Percentiles rank a stretch among this genome's conserved stretches.
phyloP scores from a whole-genome alignment of 2,329 filamentous ascomycete species.

The Phaeoacremonium minimum region DNA sequence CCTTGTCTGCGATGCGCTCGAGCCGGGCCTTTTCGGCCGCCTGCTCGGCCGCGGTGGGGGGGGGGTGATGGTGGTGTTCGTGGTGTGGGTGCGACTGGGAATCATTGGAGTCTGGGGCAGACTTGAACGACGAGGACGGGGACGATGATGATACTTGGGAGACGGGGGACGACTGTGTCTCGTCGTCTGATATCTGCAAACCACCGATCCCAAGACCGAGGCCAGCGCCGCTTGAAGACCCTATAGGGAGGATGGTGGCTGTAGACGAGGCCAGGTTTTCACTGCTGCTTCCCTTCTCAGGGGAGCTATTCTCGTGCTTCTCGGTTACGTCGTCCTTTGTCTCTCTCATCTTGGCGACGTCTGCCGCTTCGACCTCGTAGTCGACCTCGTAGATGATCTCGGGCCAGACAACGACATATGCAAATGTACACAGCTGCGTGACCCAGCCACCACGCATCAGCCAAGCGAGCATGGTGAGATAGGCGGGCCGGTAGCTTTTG shows the following conservation, averaged over 20 bases:
- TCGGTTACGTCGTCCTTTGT: slow-evolving; percentile 10
- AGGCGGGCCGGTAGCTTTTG: slow-evolving; percentile 80
- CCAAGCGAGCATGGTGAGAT: slow-evolving; percentile 91
- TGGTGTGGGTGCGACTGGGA: slow-evolving; percentile 4
- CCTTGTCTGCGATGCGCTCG: slow-evolving; percentile 52
- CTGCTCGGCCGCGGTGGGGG: slow-evolving; percentile 44
- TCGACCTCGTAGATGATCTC: slow-evolving; percentile 81
- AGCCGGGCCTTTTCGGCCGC: slow-evolving; percentile 59
- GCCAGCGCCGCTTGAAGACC: slow-evolving; percentile 6
- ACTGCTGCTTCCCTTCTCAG: slow-evolving; percentile 4
- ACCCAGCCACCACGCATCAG: slow-evolving; percentile 91
- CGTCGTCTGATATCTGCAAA: slow-evolving; percentile 16
- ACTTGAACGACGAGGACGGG: slow-evolving; percentile 11
- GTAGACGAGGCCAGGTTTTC: slow-evolving; percentile 12
- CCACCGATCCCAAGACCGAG: slow-evolving; percentile 10
- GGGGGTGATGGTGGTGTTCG: slow-evolving; percentile 7
- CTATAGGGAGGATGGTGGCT: slow-evolving; percentile 13
- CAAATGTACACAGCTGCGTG: slow-evolving; percentile 86
- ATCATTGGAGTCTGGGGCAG: slow-evolving; percentile 7
- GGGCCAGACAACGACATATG: slow-evolving; percentile 78
- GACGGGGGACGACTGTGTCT: slow-evolving; percentile 10
- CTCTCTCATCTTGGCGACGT: slow-evolving; percentile 34
- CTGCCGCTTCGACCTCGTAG: slow-evolving; percentile 63
- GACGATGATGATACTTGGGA: slow-evolving; percentile 5
- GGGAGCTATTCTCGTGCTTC: slow-evolving; percentile 4